phyloP scores from a whole-genome alignment of 352 stramenopile species.

The Globisporangium spiculum region DNA sequence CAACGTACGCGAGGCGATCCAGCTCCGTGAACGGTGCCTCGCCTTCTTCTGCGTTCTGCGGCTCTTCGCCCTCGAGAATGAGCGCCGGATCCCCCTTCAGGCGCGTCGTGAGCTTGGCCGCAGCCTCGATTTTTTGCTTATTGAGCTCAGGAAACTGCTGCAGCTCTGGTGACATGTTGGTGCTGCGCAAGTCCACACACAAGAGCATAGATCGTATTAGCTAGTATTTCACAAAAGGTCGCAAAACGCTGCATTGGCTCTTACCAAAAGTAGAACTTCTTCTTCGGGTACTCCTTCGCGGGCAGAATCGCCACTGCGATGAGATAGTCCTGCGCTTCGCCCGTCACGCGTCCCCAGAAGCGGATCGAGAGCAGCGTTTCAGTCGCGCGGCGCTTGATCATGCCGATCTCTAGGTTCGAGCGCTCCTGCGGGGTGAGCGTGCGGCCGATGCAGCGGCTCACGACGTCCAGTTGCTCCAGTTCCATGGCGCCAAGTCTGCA shows the following conservation, averaged over 20 bases:
- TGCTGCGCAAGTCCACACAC: constrained; percentile 28
- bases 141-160: constrained; percentile 76
- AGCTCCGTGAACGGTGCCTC: constrained; percentile 58
- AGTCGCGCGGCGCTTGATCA: constrained; percentile 64
- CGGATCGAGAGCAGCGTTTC: constrained; percentile 61
- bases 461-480: constrained; percentile 70
- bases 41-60: constrained; percentile 37
- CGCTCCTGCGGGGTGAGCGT: constrained; percentile 73
- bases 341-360: constrained; percentile 69
- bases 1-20: constrained; percentile 66
- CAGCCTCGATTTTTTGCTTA: constrained; percentile 52
- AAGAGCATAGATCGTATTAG: not conserved
- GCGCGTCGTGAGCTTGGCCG: constrained; percentile 39
- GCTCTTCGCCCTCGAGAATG: constrained; percentile 36
- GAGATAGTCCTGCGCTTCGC: constrained; percentile 69
- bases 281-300: constrained; percentile 66
- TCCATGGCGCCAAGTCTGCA: constrained; percentile 38
- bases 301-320: constrained; percentile 55
- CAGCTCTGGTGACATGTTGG: constrained; percentile 69
- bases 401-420: constrained; percentile 71
- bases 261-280: constrained; percentile 87
- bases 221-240: not conserved
- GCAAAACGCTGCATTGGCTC: not conserved
- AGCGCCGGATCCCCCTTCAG: constrained; percentile 71
- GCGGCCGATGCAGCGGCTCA: constrained; percentile 62